Evolutionary conservation across 1,284 basidiomycete genomes (phyloP).

Genomic region (Trichosporon faecale): DNA sequence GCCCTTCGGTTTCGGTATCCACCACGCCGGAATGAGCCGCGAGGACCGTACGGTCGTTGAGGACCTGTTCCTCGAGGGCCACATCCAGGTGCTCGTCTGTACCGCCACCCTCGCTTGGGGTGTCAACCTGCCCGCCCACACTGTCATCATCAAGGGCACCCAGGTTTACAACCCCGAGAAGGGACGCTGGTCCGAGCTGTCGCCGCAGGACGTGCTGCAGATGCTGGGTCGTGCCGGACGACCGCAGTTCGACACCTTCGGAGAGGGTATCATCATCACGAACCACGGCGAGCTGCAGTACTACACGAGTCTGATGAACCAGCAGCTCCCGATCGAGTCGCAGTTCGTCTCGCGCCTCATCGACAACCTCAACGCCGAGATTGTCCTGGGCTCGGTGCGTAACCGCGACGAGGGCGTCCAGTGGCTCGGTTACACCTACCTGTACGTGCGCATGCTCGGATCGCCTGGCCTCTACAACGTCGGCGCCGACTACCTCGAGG

Average conservation of each 20-base stretch:
- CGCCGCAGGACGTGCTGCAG: conserved; percentile 94
- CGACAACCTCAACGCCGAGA: conserved; percentile 96
- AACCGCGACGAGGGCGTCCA: conserved; percentile 97
- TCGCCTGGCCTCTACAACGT: conserved; percentile 87
- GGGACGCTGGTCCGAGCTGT: conserved; percentile 94
- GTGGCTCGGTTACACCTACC: conserved; percentile 92
- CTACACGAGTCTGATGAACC: conserved; percentile 88
- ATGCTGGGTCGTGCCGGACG: conserved; percentile 98
- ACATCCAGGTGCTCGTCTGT: conserved; percentile 91
- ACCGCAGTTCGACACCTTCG: conserved; percentile 95
- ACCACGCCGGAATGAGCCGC: conserved; percentile 98
- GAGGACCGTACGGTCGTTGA: conserved; percentile 91
- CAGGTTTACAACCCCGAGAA: conserved; percentile 99
- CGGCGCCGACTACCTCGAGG: conserved; percentile 81
- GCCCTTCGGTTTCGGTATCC: conserved; percentile 95
- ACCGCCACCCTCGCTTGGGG: conserved; percentile 99
- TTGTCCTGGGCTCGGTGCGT: conserved; percentile 90
- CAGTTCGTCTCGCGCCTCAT: conserved; percentile 91
- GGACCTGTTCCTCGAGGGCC: conserved; percentile 88
- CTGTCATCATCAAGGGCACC: conserved; percentile 98
- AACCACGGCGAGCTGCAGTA: conserved; percentile 97
- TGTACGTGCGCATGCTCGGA: conserved; percentile 95
- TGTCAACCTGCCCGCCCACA: conserved; percentile 96
- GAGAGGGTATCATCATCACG: conserved; percentile 98
- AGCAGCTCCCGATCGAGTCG: conserved; percentile 94